phyloP scores from a whole-genome alignment of 2,329 filamentous ascomycete genomes.

The Pseudomassariella vexata region DNA sequence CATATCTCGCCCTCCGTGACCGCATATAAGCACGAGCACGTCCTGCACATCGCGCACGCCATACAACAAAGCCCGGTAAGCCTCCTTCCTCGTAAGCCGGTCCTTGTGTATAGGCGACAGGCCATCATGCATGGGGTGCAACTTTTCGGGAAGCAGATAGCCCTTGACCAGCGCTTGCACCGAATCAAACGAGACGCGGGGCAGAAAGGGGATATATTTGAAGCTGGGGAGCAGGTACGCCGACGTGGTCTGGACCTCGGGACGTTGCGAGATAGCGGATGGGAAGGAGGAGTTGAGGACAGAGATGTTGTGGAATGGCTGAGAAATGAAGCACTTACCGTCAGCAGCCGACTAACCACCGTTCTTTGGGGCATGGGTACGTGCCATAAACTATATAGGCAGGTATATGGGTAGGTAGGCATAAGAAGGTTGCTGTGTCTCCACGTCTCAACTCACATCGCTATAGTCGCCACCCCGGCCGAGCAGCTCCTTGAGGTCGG shows the following conservation, averaged over 20 bases:
- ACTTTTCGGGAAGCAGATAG: constrained; percentile 56
- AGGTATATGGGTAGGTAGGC: not conserved
- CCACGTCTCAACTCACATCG: constrained; percentile 52
- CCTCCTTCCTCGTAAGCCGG: constrained; percentile 43
- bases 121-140: constrained; percentile 56
- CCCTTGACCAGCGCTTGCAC: constrained; percentile 56
- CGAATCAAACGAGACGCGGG: constrained; percentile 52
- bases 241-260: constrained; percentile 50
- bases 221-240: constrained; percentile 79
- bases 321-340: constrained; percentile 21
- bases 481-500: constrained; percentile 65
- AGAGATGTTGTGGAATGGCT: constrained; percentile 82
- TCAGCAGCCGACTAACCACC: constrained; percentile 20
- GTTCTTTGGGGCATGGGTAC: not conserved
- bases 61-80: constrained; percentile 43
- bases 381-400: not conserved
- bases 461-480: constrained; percentile 60
- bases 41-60: constrained; percentile 59
- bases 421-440: too few species aligned
- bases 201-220: constrained; percentile 69
- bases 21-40: constrained; percentile 78
- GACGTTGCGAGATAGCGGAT: constrained; percentile 42
- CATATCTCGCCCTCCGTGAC: constrained; percentile 74
- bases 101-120: constrained; percentile 54
- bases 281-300: constrained; percentile 72